phyloP scores from a whole-genome alignment of 257 asterid genomes.

The Ilex asprella region DNA sequence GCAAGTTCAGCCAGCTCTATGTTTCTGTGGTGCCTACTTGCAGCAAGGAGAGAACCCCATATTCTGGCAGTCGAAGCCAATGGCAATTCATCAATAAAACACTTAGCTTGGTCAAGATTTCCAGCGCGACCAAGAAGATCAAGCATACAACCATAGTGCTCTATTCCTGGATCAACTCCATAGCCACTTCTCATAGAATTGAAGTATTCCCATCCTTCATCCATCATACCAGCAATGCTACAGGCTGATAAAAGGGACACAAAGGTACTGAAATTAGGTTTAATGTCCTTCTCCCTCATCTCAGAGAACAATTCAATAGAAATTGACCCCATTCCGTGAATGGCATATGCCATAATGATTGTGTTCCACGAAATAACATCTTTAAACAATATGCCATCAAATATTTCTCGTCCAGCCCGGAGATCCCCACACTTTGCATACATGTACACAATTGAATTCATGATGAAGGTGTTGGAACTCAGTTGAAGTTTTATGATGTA shows the following conservation, averaged over 20 bases:
- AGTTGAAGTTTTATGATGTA: constrained; percentile 31
- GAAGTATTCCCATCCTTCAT: constrained; percentile 46
- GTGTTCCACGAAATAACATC: constrained; percentile 65
- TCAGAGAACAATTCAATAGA: constrained; percentile 33
- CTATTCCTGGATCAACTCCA: constrained; percentile 48
- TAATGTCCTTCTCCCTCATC: constrained; percentile 34
- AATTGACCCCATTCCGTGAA: constrained; percentile 48
- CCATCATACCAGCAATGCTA: constrained; percentile 43
- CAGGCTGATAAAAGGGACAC: constrained; percentile 52
- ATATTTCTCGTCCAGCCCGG: constrained; percentile 26
- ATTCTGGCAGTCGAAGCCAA: constrained; percentile 44
- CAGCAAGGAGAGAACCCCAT: constrained; percentile 65
- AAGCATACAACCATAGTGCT: constrained; percentile 55
- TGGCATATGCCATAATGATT: constrained; percentile 51
- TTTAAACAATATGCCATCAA: constrained; percentile 30
- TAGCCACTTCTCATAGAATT: constrained; percentile 40
- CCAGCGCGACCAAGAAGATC: constrained; percentile 55
- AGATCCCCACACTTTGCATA: constrained; percentile 65
- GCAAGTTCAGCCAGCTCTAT: constrained; percentile 55
- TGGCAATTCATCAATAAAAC: constrained; percentile 50
- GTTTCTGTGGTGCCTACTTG: constrained; percentile 46
- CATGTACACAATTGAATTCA: constrained; percentile 51
- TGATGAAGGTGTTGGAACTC: constrained; percentile 20
- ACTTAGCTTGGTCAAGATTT: constrained; percentile 38
- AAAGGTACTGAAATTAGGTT: constrained; percentile 53